Percentiles rank a stretch among this genome's conserved stretches.
These are phyloP conservation scores for Capronia americana DNA, from an alignment of 2,329 filamentous ascomycete species.

Conservation along the genomic window DNA sequence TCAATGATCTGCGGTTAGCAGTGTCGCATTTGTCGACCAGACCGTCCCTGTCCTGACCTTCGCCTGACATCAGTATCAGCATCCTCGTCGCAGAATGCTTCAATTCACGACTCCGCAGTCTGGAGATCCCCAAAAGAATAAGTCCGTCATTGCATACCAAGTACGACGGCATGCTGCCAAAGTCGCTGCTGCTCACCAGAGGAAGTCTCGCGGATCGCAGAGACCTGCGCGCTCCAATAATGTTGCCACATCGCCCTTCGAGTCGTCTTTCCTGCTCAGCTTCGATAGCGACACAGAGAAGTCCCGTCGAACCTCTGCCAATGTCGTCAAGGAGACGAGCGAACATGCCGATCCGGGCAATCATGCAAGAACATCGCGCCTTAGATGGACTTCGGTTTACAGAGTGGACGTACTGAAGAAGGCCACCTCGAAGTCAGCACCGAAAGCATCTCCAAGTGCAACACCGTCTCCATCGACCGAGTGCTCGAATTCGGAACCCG, in stretches of 20 bases:
- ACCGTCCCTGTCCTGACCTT: background rate
- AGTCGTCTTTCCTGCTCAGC: slow-evolving; percentile 4
- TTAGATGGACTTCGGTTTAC: slow-evolving; percentile 6
- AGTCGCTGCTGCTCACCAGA: slow-evolving; percentile 9
- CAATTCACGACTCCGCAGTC: slow-evolving; percentile 13
- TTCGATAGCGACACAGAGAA: slow-evolving; percentile 3
- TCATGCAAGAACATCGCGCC: background rate
- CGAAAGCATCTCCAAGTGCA: background rate
- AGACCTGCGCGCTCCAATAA: background rate
- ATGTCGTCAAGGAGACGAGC: background rate
- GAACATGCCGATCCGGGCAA: background rate
- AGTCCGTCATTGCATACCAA: slow-evolving; percentile 7
- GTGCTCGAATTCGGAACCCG: background rate
- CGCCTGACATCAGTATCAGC: background rate
- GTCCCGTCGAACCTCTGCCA: background rate
- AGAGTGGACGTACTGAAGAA: background rate
- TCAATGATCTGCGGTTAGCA: background rate
- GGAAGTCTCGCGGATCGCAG: background rate
- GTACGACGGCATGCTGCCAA: slow-evolving; percentile 7
- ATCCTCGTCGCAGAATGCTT: background rate
- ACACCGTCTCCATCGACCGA: background rate
- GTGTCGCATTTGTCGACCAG: background rate
- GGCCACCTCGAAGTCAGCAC: background rate
- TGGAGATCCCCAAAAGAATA: slow-evolving; percentile 6
- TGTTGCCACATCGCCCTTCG: background rate